A percentile compares a stretch with the other conserved stretches of the same genome.
phyloP scores from a whole-genome alignment of 805 yeast species.

The Naumovozyma dairenensis region DNA sequence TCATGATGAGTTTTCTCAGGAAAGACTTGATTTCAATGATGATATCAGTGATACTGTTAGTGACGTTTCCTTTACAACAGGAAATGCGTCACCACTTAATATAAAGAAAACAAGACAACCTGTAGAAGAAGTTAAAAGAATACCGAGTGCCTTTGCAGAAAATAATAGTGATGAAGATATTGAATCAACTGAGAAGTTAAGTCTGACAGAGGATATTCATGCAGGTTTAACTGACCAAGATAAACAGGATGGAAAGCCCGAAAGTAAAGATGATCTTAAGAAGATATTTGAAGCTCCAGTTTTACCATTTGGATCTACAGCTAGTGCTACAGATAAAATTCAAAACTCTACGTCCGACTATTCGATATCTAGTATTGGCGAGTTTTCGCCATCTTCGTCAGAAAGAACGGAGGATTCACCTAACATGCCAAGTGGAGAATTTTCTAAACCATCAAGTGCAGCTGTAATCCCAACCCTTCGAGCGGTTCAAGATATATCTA shows the following conservation, averaged over 20 bases:
- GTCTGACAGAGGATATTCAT: too few relatives aligned
- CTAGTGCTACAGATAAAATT: constrained; percentile 10
- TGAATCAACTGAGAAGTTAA: constrained; percentile 14
- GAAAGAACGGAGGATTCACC: constrained; percentile 36
- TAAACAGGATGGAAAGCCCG: constrained; percentile 4
- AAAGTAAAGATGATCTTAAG: constrained; percentile 13
- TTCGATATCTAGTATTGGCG: constrained; percentile 35
- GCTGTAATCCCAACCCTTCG: constrained; percentile 32
- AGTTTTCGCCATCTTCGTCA: constrained; percentile 38
- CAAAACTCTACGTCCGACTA: constrained; percentile 27
- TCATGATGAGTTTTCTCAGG: constrained; percentile 32
- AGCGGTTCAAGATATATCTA: constrained; percentile 34
- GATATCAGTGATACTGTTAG: constrained; percentile 26
- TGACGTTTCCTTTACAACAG: constrained; percentile 27
- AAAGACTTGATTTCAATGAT: constrained; percentile 22
- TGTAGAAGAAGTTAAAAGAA: constrained; percentile 9
- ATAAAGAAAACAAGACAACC: constrained; percentile 15
- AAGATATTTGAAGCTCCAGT: constrained; percentile 24
- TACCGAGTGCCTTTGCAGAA: constrained; percentile 3
- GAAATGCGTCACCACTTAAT: constrained; percentile 21
- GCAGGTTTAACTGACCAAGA: constrained; percentile 6
- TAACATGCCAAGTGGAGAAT: constrained; percentile 14
- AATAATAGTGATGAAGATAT: neutral
- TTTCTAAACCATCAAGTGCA: constrained; percentile 6
- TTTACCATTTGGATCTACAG: constrained; percentile 18